phyloP scores from a whole-genome alignment of 768 basidiomycete genomes.

The Mycena albidolilacea region DNA sequence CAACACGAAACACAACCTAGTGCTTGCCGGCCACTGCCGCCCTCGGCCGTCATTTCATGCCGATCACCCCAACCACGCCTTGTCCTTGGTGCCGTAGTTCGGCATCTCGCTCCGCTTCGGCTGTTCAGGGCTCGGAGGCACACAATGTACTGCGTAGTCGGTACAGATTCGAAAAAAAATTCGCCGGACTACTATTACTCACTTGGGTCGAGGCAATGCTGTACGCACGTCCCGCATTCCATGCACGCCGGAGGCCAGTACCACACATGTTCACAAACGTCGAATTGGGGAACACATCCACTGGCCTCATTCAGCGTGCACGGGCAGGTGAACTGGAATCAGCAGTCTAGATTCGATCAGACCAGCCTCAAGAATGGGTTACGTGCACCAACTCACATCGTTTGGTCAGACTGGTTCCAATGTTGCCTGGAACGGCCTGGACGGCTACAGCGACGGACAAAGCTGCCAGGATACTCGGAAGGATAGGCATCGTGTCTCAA shows the following conservation, averaged over 20 bases:
- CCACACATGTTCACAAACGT: background rate
- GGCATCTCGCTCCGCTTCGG: too few species aligned
- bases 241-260: background rate
- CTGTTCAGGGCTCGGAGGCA: too few species aligned
- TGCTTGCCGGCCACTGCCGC: too few species aligned
- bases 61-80: too few species aligned
- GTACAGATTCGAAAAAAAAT: background rate
- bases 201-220: background rate
- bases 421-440: background rate
- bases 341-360: background rate
- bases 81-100: too few species aligned
- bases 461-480: background rate
- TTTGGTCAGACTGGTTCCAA: background rate
- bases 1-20: too few species aligned
- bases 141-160: too few species aligned
- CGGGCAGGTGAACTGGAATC: slow-evolving; percentile 4
- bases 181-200: background rate
- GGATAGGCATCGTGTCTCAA: background rate
- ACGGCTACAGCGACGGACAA: background rate
- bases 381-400: background rate
- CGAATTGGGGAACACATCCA: background rate
- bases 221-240: background rate
- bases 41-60: too few species aligned
- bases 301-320: background rate
- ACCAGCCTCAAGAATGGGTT: too few species aligned